Percentiles rank a stretch among this genome's conserved stretches.
Conservation (phyloP, 2,329 filamentous ascomycete genomes). For the Dactylellina parvicollis region DNA sequence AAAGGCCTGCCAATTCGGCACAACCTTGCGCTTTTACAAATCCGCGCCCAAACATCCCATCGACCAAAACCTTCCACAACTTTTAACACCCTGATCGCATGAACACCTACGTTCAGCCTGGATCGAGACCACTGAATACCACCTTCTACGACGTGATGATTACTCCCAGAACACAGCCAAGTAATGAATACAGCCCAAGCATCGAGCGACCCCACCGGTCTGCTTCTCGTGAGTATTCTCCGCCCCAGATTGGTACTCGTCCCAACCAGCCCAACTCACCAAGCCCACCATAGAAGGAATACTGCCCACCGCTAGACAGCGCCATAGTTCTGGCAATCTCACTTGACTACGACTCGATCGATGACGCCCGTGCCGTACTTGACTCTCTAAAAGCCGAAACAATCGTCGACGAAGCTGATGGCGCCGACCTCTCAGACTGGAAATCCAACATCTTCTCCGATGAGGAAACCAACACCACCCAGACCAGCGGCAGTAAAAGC, state of each 20-base stretch:
- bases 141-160: conserved; percentile 40
- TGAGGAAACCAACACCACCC: conserved; percentile 54
- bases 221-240: conserved; percentile 33
- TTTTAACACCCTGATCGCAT: conserved; percentile 12
- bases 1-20: neutral
- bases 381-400: conserved; percentile 54
- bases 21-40: conserved; percentile 7
- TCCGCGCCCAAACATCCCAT: neutral
- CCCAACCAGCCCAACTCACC: neutral
- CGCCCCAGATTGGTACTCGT: neutral
- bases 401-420: conserved; percentile 55
- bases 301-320: conserved; percentile 56
- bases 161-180: conserved; percentile 14
- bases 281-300: conserved; percentile 49
- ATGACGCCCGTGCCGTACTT: conserved; percentile 52
- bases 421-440: conserved; percentile 54
- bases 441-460: conserved; percentile 46
- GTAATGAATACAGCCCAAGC: conserved; percentile 39
- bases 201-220: conserved; percentile 43
- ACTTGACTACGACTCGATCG: conserved; percentile 55
- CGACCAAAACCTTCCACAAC: neutral
- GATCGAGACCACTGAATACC: neutral
- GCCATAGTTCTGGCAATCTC: conserved; percentile 57
- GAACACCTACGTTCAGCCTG: conserved; percentile 3
- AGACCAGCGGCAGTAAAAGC: conserved; percentile 53